Percentiles rank a stretch among this genome's conserved stretches.
phyloP scores from a whole-genome alignment of 148 eudicot species.

The Chenopodium quinoa region DNA sequence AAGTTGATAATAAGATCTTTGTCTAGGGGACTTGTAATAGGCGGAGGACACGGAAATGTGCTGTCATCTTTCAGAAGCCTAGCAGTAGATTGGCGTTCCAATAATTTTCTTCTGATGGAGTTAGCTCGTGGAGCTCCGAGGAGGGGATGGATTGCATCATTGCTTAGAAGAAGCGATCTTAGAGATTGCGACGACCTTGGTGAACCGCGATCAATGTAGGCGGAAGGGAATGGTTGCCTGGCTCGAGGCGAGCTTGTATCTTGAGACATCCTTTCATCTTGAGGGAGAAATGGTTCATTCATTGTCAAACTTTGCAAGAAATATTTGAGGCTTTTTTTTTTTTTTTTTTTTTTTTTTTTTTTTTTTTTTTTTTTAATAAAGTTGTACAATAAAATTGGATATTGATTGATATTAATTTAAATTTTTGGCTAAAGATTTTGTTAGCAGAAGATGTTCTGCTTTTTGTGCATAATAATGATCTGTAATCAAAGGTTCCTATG shows the following conservation, averaged over 20 bases:
- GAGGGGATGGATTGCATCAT: neutral
- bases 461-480: neutral
- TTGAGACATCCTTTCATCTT: neutral
- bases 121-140: neutral
- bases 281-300: slow-evolving; percentile 23
- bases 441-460: neutral
- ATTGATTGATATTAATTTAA: too few species aligned
- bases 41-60: neutral
- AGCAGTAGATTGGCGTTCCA: slow-evolving; percentile 10
- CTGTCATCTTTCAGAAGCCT: slow-evolving; percentile 14
- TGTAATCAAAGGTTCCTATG: neutral
- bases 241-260: neutral
- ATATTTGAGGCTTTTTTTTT: neutral
- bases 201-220: slow-evolving; percentile 8
- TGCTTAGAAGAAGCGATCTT: neutral
- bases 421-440: neutral
- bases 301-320: neutral
- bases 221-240: neutral
- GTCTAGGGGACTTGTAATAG: slow-evolving; percentile 11
- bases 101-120: neutral
- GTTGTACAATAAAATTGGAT: too few species aligned
- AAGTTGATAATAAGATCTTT: slow-evolving; percentile 27
- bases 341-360: neutral
- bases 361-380: neutral
- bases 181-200: neutral